These are phyloP conservation scores for Picocystis sp. DNA, from an alignment of 163 green algal genomes.

Conservation along the genomic window DNA sequence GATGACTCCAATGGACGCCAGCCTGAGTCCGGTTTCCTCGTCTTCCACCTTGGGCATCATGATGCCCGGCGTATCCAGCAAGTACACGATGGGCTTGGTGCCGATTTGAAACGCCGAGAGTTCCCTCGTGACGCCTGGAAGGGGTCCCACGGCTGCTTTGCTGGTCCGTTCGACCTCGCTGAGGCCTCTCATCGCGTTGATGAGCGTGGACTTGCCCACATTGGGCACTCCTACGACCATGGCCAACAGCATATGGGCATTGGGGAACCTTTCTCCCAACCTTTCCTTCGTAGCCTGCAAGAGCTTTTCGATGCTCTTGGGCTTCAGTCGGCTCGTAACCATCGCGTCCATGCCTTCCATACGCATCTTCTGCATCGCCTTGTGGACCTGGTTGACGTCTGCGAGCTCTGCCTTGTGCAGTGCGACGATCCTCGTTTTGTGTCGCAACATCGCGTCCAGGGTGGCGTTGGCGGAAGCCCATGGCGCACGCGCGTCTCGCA, in stretches of 20 bases:
- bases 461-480: too few species aligned
- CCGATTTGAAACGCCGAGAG: constrained; percentile 22
- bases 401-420: too few species aligned
- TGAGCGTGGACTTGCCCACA: constrained; percentile 21
- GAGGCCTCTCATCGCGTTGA: constrained; percentile 14
- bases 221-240: constrained; percentile 22
- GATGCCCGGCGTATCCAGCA: constrained; percentile 36
- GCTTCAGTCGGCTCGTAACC: background rate
- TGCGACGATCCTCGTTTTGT: too few species aligned
- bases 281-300: constrained; percentile 9
- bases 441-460: too few species aligned
- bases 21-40: constrained; percentile 13
- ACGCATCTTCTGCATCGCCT: too few species aligned
- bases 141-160: background rate
- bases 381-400: too few species aligned
- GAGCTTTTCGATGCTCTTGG: constrained; percentile 6
- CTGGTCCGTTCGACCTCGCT: background rate
- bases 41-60: constrained; percentile 20
- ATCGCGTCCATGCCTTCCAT: too few species aligned
- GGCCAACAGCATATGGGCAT: constrained; percentile 9
- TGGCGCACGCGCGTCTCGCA: constrained; percentile 23
- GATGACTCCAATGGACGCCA: constrained; percentile 44
- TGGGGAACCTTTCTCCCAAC: constrained; percentile 8
- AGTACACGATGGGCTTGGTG: constrained; percentile 16
- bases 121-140: constrained; percentile 18